Evolutionary conservation across 768 basidiomycete genomes (phyloP), one percentile per base, ranked within the genome.

Genomic region (Tylopilus sp.): DNA sequence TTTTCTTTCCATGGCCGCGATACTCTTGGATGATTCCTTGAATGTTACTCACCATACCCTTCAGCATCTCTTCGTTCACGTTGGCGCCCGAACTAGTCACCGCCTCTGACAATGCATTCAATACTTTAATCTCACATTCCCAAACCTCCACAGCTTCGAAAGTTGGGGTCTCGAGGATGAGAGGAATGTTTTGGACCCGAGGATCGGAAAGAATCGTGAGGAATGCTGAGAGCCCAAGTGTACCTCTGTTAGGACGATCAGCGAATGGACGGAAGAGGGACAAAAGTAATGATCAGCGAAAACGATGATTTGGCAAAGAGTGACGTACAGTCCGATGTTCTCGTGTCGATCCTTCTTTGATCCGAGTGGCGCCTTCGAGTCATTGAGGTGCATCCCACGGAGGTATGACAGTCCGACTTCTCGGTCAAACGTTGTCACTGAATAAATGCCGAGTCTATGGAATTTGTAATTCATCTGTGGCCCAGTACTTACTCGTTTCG

Each of bases 361-460:
- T 4, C 75, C 79, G 13, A 82, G 74, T 1, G 71, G 74, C 10
- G 78, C 79, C 66, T 90, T 89, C 13, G 87, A 88, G 65, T 93
- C 92, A 63, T 95, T 95, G 41, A 93, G 64, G 62, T 95, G 92
- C 80, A 93, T 86, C 1, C 86, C 92, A 4, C 82, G 78, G 16
- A 94, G 81, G 63, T 91, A 93, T 13, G 75, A 64, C 24, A 89
- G 60, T 2, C 92, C 89, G 4, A 95, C 76, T 54, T 79, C 71
- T n/a, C 74, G 61, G 29, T 89, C 84, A 59, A 94, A 92, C 42
- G 78, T 71, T 12, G 72, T 62, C 68, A 92, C 89, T 83, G n/a
- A n/a, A n/a, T n/a, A n/a, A n/a, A n/a, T n/a, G n/a, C n/a, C n/a
- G n/a, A n/a, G n/a, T n/a, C n/a, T n/a, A n/a, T 28, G 24, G 29